Evolutionary conservation across 1,284 basidiomycete species (phyloP), one percentile per base, ranked within the genome.

Genomic region (Ustilago xerochloae): DNA sequence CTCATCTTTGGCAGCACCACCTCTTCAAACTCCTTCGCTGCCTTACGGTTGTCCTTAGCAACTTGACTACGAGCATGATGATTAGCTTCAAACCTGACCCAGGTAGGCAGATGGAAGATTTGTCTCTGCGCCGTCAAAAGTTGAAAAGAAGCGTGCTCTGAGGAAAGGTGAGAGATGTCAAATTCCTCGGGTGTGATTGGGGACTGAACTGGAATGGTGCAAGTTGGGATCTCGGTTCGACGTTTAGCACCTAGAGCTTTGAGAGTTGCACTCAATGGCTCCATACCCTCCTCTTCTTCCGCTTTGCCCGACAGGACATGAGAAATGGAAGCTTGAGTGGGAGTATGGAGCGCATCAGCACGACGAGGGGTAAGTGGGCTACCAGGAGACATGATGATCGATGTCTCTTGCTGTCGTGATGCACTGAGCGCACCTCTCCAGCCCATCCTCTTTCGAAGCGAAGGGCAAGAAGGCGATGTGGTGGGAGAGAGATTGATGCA

Each of bases 201-300:
- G 0, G 63, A 65, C 12, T 48, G 51, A 7, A 47, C 30, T 0
- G 50, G 50, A 6, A 58, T 29, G n/a, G 55, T 43, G 7, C 6
- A 52, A 6, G 63, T 16, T n/a, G 58, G 59, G 7, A 32, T 12
- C n/a, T 66, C 36, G 0, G 60, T 65, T 13, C 26, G 47, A 1
- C 71, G 39, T 24, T 74, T 74, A 1, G 71, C 71, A 0, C 71
- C 71, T 2, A 74, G 30, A 6, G 62, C 63, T 26, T 63, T 65
- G 1, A 74, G 47, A 12, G 71, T 74, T 2, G 71, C 71, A 28
- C 65, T 68, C 10, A 74, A 39, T 12, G 71, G 71, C 16, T 54
- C 55, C n/a, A 52, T n/a, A 22, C 54, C 24, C 2, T 38, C 35
- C 6, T 36, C 45, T 3, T 4, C 47, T 8, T 36, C 30, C 6